Evolutionary conservation across 495 filamentous ascomycete genomes (phyloP).

Genomic region (Aspergillus nidulans): DNA sequence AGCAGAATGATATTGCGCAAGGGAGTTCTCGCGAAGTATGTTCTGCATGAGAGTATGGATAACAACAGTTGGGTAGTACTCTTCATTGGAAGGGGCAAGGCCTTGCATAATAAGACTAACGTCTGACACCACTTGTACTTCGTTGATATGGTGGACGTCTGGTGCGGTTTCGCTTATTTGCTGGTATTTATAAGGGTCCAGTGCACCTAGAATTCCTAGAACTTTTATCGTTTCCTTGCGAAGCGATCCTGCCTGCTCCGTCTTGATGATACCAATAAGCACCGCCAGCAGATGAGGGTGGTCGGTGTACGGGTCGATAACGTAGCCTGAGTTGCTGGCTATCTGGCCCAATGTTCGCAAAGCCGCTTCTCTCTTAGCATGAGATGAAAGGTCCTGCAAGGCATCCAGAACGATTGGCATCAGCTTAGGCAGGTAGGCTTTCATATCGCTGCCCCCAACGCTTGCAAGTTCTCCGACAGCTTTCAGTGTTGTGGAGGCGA

Average conservation of each 20-base stretch:
- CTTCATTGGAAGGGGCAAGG: conserved; percentile 92
- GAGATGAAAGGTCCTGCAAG: conserved; percentile 86
- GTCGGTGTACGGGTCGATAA: conserved; percentile 93
- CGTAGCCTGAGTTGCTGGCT: conserved; percentile 92
- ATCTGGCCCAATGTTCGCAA: conserved; percentile 87
- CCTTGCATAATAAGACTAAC: conserved; percentile 97
- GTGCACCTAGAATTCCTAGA: conserved; percentile 90
- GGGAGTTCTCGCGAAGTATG: conserved; percentile 82
- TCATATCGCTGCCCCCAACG: conserved; percentile 89
- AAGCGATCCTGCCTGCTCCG: conserved; percentile 75
- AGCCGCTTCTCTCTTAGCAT: conserved; percentile 83
- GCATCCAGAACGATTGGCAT: conserved; percentile 95
- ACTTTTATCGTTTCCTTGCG: conserved; percentile 93
- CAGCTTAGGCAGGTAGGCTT: conserved; percentile 75
- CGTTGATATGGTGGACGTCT: conserved; percentile 48
- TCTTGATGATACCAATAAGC: conserved; percentile 88
- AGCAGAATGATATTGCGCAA: conserved; percentile 82
- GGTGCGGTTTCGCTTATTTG: conserved; percentile 46
- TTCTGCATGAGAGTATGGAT: conserved; percentile 86
- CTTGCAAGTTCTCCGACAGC: conserved; percentile 90
- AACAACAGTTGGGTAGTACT: conserved; percentile 97
- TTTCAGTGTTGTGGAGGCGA: conserved; percentile 87
- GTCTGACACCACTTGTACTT: conserved; percentile 71
- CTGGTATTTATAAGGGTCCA: conserved; percentile 96
- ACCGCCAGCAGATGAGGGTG: conserved; percentile 90